Evolutionary conservation across 306 rosid genomes (phyloP), one percentile per base, ranked within the genome.

Genomic region (Trifolium dubium): DNA sequence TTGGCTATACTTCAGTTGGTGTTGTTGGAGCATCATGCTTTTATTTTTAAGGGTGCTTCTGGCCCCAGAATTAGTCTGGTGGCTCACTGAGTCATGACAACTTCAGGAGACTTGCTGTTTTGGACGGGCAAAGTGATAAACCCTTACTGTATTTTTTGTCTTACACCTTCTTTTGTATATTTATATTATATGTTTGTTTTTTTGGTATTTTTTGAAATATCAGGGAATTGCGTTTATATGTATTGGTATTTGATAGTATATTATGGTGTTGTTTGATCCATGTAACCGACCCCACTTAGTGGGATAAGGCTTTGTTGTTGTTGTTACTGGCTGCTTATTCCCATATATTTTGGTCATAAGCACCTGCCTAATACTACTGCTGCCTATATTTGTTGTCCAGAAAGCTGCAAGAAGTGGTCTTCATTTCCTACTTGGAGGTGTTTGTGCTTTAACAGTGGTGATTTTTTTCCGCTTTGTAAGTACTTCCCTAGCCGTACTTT

Each of bases 381-480:
- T 31, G 40, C 19, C 50, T 32, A 35, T 51, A 50, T 61, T 71
- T 84, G 13, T 77, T 78, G 79, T 87, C 82, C 89, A 94, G 98
- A 91, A 87, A 87, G 89, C 97, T 70, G 98, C 98, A 40, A 89
- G 13, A 79, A 87, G 95, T 81, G 98, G 98, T 73, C 97, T 94
- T 79, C 97, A 88, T 78, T 88, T 94, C 85, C 89, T 94, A 44
- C 97, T 94, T 43, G 98, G 98, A 67, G 96, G 98, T 61, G 80
- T 94, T 70, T 94, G 98, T 81, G 98, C 98, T 79, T 86, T 94
- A 77, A 83, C 98, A 28, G 92, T 94, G 43, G 98, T 94, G 83
- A 80, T 91, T 78, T 91, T 91, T 89, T 91, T 94, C 78, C 98
- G 98, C 65, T 94, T 91, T 78, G 98, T 94, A 87, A 94, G 98